A percentile compares a stretch with the other conserved stretches of the same genome.
Evolutionary conservation across 768 basidiomycete genomes (phyloP).

Genomic region (Hygrophorus russula): DNA sequence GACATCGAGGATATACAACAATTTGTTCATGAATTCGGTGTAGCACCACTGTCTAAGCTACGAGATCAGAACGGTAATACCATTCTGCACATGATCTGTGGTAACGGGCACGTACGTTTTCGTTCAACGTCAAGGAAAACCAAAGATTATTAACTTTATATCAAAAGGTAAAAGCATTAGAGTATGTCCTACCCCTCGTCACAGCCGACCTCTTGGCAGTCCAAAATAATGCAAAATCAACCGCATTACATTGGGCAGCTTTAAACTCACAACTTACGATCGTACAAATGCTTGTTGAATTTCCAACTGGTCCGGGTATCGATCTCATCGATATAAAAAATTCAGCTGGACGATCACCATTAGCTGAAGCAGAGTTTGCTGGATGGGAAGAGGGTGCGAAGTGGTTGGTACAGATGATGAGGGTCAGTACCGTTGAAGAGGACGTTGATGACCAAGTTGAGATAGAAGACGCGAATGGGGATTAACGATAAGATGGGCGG

Average conservation of each 20-base stretch:
- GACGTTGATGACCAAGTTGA: too few species aligned
- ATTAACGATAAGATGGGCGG: too few species aligned
- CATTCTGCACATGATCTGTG: slow-evolving; percentile 77
- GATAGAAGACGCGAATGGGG: slow-evolving; percentile 60
- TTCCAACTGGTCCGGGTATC: slow-evolving; percentile 45
- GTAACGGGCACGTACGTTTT: slow-evolving; percentile 89
- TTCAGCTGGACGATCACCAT: slow-evolving; percentile 57
- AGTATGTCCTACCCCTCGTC: slow-evolving; percentile 56
- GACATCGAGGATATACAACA: slow-evolving; percentile 68
- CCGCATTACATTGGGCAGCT: slow-evolving; percentile 86
- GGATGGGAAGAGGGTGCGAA: slow-evolving; percentile 79
- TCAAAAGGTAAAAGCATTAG: slow-evolving; percentile 64
- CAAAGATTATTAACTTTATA: too few species aligned
- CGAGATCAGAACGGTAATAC: slow-evolving; percentile 75
- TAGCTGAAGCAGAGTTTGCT: slow-evolving; percentile 70
- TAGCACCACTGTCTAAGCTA: slow-evolving; percentile 31
- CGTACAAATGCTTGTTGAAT: slow-evolving; percentile 47
- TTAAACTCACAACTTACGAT: slow-evolving; percentile 67
- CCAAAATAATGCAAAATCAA: slow-evolving; percentile 66
- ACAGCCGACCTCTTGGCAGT: slow-evolving; percentile 43
- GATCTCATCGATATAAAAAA: slow-evolving; percentile 73
- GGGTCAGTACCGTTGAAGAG: too few species aligned
- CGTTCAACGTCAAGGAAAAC: too few species aligned
- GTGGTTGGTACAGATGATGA: slow-evolving; percentile 78
- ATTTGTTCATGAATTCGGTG: slow-evolving; percentile 52